These are phyloP conservation scores for Adiantum capillusveneris DNA, from an alignment of 75 land plant species.

Conservation along the genomic window DNA sequence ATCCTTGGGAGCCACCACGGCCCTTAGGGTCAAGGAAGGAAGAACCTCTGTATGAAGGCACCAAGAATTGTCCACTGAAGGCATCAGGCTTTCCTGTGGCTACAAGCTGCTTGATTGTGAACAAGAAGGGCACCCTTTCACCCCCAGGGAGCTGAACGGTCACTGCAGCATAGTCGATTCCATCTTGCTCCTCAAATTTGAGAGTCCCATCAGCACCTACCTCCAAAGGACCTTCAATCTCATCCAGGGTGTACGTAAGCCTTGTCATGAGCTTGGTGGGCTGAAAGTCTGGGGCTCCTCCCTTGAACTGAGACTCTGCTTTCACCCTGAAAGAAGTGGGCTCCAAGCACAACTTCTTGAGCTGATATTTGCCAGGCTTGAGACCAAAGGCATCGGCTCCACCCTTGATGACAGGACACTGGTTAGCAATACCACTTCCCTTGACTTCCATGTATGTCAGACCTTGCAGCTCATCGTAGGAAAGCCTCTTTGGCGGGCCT, in stretches of 20 bases:
- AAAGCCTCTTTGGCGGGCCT: conserved; percentile 75
- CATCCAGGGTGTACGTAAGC: too few relatives aligned
- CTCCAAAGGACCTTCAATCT: conserved; percentile 61
- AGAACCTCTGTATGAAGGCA: conserved; percentile 86
- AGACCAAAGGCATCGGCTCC: conserved; percentile 63
- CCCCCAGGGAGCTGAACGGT: conserved; percentile 96
- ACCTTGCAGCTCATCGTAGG: conserved; percentile 79
- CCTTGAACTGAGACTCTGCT: conserved; percentile 77
- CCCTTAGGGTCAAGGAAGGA: conserved; percentile 99
- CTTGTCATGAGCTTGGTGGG: conserved; percentile 90
- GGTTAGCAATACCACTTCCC: conserved; percentile 94
- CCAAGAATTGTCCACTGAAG: conserved; percentile 61
- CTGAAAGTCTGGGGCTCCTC: conserved; percentile 64
- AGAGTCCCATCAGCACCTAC: conserved; percentile 64
- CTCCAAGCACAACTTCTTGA: conserved; percentile 91
- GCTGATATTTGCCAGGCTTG: conserved; percentile 77
- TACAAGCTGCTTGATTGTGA: conserved; percentile 89
- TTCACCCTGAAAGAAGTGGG: conserved; percentile 97
- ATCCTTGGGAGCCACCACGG: conserved; percentile 92
- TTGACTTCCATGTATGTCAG: conserved; percentile 93
- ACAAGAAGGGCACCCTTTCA: conserved; percentile 88
- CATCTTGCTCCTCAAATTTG: conserved; percentile 95
- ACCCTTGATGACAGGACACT: conserved; percentile 80
- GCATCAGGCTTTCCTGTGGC: conserved; percentile 72
- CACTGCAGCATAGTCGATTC: conserved; percentile 92